Evolutionary conservation across 148 eudicot species (phyloP).

Genomic region (Talinum fruticosum): DNA sequence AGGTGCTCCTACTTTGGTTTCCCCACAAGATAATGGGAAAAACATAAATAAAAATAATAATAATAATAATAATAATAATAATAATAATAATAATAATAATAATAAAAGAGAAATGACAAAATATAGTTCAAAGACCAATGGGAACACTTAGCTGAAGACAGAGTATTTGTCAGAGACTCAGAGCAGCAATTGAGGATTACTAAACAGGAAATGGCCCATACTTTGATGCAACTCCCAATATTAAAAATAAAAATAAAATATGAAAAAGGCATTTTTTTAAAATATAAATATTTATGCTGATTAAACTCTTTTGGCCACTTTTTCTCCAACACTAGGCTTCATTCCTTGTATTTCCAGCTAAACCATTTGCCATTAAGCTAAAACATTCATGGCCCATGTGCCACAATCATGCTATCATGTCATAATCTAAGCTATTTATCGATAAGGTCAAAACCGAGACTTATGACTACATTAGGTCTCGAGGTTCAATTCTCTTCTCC

Average conservation of each 20-base stretch:
- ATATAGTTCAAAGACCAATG: background rate
- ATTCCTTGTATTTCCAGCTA: constrained; percentile 1
- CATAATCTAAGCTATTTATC: too few relatives aligned
- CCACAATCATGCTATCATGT: too few relatives aligned
- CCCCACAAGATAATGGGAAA: background rate
- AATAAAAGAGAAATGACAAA: background rate
- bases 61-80: too few relatives aligned
- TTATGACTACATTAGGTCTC: too few relatives aligned
- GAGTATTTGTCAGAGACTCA: background rate
- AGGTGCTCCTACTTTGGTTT: background rate
- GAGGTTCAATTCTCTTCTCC: too few relatives aligned
- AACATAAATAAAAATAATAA: too few relatives aligned
- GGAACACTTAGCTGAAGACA: background rate
- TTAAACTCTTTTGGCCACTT: background rate
- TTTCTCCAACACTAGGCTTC: background rate
- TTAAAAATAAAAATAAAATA: too few relatives aligned
- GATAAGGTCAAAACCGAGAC: too few relatives aligned
- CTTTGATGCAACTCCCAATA: background rate
- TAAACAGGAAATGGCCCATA: background rate
- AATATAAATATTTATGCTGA: too few relatives aligned
- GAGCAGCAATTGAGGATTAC: background rate
- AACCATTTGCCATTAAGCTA: background rate
- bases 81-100: too few relatives aligned
- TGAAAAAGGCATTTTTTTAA: background rate
- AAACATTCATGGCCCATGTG: background rate